A percentile compares a stretch with the other conserved stretches of the same genome.
These are phyloP conservation scores for Mycena pura DNA, from an alignment of 768 basidiomycete species.

Conservation along the genomic window DNA sequence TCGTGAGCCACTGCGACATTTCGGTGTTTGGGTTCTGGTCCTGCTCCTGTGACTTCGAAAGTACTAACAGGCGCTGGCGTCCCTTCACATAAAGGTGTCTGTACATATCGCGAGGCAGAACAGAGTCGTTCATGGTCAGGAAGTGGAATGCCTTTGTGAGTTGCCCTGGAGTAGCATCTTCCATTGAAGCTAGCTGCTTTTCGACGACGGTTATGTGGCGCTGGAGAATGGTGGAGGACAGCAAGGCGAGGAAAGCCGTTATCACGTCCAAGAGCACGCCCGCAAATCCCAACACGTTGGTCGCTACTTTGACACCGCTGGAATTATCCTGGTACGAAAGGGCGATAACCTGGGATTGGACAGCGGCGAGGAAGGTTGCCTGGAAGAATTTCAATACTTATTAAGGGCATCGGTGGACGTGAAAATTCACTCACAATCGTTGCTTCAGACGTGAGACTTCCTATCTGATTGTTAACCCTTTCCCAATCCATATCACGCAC, in stretches of 20 bases:
- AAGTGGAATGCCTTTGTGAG: background rate
- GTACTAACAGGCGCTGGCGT: no score
- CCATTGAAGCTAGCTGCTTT: background rate
- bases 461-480: background rate
- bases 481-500: background rate
- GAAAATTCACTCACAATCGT: background rate
- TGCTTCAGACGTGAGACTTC: background rate
- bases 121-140: background rate
- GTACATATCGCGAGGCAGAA: background rate
- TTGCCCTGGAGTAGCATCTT: background rate
- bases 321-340: conserved; percentile 5
- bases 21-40: no score
- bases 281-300: background rate
- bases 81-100: background rate
- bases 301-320: background rate
- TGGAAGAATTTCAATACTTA: background rate
- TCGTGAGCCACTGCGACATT: no score
- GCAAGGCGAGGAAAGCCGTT: background rate
- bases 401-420: background rate
- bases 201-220: background rate
- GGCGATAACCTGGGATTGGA: background rate
- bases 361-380: conserved; percentile 3
- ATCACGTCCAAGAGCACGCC: conserved; percentile 1
- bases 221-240: background rate
- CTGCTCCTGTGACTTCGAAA: no score